Evolutionary conservation across 1,284 basidiomycete species (phyloP).

Genomic region (Gastroboletus turbinatus): DNA sequence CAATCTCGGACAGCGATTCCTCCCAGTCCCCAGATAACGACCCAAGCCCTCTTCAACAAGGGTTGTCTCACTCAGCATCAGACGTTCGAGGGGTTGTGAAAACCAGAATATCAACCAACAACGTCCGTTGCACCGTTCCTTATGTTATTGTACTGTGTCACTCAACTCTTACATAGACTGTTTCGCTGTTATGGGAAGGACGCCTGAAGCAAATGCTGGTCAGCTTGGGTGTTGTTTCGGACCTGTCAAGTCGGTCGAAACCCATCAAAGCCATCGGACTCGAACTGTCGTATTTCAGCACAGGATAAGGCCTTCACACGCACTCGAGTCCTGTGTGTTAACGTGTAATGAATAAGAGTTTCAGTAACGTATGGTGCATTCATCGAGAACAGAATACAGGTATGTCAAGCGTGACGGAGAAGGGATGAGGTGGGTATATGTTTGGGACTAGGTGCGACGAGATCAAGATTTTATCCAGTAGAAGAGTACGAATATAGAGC

Average conservation of each 20-base stretch:
- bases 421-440: slow-evolving; percentile 28
- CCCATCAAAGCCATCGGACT: slow-evolving; percentile 88
- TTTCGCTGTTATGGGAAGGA: slow-evolving; percentile 93
- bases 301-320: slow-evolving; percentile 43
- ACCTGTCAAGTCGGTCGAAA: slow-evolving; percentile 79
- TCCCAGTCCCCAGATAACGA: background rate
- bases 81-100: slow-evolving; percentile 85
- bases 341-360: slow-evolving; percentile 13
- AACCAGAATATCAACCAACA: slow-evolving; percentile 84
- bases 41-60: slow-evolving; percentile 7
- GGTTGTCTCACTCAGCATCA: slow-evolving; percentile 7
- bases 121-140: slow-evolving; percentile 50
- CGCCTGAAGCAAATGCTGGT: slow-evolving; percentile 88
- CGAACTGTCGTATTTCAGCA: slow-evolving; percentile 90
- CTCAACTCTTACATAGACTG: slow-evolving; percentile 52
- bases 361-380: slow-evolving; percentile 18
- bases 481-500: slow-evolving; percentile 14
- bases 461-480: slow-evolving; percentile 23
- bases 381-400: slow-evolving; percentile 21
- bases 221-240: slow-evolving; percentile 85
- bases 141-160: slow-evolving; percentile 1
- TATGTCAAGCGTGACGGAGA: slow-evolving; percentile 18
- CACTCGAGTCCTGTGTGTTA: background rate
- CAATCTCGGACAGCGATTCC: slow-evolving; percentile 10
- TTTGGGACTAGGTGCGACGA: slow-evolving; percentile 15